Percentiles rank a stretch among this genome's conserved stretches.
Conservation (phyloP, 768 basidiomycete genomes). For the Amanita rimosa region DNA sequence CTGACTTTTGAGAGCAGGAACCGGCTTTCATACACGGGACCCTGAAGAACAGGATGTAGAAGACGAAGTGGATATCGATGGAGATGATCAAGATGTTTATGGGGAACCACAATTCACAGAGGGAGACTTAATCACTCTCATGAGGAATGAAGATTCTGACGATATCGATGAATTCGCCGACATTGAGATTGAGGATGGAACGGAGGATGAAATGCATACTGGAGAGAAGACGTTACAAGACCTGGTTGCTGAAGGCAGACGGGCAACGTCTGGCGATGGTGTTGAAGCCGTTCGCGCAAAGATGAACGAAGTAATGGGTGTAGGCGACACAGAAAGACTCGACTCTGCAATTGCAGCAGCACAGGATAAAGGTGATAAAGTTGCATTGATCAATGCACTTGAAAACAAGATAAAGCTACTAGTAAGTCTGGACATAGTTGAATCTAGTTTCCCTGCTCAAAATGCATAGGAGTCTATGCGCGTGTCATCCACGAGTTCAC, state of each 20-base stretch:
- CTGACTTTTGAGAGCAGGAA: slow-evolving; percentile 28
- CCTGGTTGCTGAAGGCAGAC: slow-evolving; percentile 40
- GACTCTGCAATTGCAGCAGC: slow-evolving; percentile 40
- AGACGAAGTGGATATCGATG: slow-evolving; percentile 73
- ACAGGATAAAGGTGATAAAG: slow-evolving; percentile 33
- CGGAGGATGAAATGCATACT: slow-evolving; percentile 20
- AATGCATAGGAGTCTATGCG: slow-evolving; percentile 30
- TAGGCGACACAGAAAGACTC: slow-evolving; percentile 32
- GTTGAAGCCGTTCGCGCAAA: slow-evolving; percentile 17
- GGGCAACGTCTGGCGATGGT: slow-evolving; percentile 6
- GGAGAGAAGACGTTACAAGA: slow-evolving; percentile 33
- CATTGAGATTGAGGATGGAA: slow-evolving; percentile 30
- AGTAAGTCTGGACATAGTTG: slow-evolving; percentile 24
- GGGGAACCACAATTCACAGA: slow-evolving; percentile 73
- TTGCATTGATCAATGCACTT: slow-evolving; percentile 40
- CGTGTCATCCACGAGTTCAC: slow-evolving; percentile 28
- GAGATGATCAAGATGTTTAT: slow-evolving; percentile 56
- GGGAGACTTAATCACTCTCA: slow-evolving; percentile 43
- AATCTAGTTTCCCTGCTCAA: neutral
- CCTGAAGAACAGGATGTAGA: slow-evolving; percentile 53
- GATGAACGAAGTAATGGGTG: slow-evolving; percentile 27
- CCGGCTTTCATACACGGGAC: slow-evolving; percentile 61
- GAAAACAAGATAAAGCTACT: slow-evolving; percentile 50
- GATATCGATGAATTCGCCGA: slow-evolving; percentile 26
- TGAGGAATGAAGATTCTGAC: slow-evolving; percentile 10